phyloP scores from a whole-genome alignment of 1,284 basidiomycete species.

The Amylostereum areolatum region DNA sequence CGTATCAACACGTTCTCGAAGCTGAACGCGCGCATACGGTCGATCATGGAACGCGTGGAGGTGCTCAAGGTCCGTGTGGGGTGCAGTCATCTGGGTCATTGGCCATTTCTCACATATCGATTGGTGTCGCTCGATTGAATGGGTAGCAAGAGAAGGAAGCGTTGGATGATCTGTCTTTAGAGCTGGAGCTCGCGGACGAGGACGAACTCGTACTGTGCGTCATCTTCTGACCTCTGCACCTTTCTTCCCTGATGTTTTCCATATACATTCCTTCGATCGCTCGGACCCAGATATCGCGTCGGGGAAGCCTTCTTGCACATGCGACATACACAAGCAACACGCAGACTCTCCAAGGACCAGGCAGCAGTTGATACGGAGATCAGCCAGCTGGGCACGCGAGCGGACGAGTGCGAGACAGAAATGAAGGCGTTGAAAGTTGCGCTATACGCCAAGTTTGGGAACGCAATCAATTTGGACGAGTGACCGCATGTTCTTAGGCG shows the following conservation, averaged over 20 bases:
- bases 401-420: slow-evolving; percentile 70
- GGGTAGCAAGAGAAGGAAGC: slow-evolving; percentile 86
- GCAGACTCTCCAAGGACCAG: slow-evolving; percentile 72
- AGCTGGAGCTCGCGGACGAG: slow-evolving; percentile 88
- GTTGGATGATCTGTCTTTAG: slow-evolving; percentile 81
- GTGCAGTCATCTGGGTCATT: not conserved
- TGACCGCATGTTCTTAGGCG: slow-evolving; percentile 21
- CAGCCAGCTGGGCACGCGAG: slow-evolving; percentile 43
- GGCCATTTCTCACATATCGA: not conserved
- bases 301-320: slow-evolving; percentile 89
- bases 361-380: slow-evolving; percentile 57
- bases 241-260: slow-evolving; percentile 1
- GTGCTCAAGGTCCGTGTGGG: slow-evolving; percentile 53
- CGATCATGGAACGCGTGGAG: slow-evolving; percentile 70
- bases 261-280: not conserved
- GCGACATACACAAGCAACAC: slow-evolving; percentile 63
- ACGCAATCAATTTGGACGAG: slow-evolving; percentile 88
- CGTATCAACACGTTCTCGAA: slow-evolving; percentile 92
- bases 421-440: slow-evolving; percentile 90
- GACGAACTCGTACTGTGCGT: slow-evolving; percentile 71
- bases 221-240: slow-evolving; percentile 3
- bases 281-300: slow-evolving; percentile 78
- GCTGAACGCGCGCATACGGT: slow-evolving; percentile 74
- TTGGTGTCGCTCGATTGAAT: not conserved
- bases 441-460: slow-evolving; percentile 90